Evolutionary conservation across 2,329 filamentous ascomycete species (phyloP).

Genomic region (Apiospora arundinis): DNA sequence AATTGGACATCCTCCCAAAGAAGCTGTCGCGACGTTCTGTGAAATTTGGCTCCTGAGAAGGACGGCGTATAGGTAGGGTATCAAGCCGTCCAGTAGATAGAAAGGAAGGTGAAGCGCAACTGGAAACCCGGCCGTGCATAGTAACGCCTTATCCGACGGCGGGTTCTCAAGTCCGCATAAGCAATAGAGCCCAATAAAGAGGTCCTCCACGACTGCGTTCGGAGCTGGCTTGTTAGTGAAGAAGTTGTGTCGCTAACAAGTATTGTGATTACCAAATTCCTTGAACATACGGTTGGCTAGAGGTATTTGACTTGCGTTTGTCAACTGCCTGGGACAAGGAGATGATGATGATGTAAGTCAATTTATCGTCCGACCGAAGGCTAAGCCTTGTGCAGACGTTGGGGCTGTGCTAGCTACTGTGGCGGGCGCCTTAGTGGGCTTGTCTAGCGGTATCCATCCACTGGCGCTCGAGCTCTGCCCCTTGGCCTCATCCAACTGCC

Average conservation of each 20-base stretch:
- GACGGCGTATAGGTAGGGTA: not conserved
- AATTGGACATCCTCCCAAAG: not conserved
- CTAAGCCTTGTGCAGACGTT: too few species aligned
- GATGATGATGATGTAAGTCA: too few species aligned
- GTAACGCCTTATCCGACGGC: not conserved
- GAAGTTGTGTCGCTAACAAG: not conserved
- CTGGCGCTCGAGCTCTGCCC: too few species aligned
- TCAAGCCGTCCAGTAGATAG: not conserved
- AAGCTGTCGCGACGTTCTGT: not conserved
- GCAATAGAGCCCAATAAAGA: not conserved
- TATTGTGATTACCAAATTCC: not conserved
- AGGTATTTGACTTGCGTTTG: not conserved
- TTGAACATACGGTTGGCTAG: not conserved
- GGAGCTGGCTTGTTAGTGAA: not conserved
- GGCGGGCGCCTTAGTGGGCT: too few species aligned
- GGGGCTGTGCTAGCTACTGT: too few species aligned
- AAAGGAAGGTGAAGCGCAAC: not conserved
- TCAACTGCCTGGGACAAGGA: not conserved
- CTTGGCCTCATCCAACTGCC: too few species aligned
- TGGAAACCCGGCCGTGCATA: not conserved
- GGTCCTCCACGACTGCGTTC: not conserved
- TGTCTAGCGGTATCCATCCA: too few species aligned
- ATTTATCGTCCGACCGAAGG: too few species aligned
- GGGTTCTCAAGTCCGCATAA: not conserved
- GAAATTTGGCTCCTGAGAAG: not conserved